Base-by-base conservation (phyloP, 2,329 filamentous ascomycete species). In the Verticillium dahliae region DNA sequence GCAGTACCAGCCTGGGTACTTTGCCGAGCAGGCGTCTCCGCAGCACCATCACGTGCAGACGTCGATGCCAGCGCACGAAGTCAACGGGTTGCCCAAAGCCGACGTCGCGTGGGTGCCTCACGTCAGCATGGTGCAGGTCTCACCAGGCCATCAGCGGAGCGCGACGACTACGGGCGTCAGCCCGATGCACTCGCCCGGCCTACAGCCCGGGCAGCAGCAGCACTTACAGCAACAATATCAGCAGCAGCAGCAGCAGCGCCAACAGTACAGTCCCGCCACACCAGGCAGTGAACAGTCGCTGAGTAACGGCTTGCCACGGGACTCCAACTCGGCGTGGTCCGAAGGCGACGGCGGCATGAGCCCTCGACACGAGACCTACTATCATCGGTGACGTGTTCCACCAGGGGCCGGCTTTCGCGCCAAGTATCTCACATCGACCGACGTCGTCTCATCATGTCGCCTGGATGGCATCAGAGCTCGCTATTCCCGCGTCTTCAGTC, bases 31-130 rank as follows among this genome's bases (percentile, higher is more conserved):
- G n/a, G 6, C 45, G 11, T 18, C 67, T 73, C 54, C 70, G 70
- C 52, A 72, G 71, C 56, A 50, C 4, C 52, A 72, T 71, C 55
- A 50, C 9, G 18, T 45, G 35, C 35, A 37, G 39, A 45, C 13
- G 45, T 18, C 22, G 13, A 50, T 50, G 45, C 45, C n/a, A 9
- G n/a, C 45, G 9, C 45, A 50, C 10, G 45, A 50, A 18, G 18
- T 50, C 18, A 50, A 27, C 18, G 45, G 45, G n/a, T 10, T 27
- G 6, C 45, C 45, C 45, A 50, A 50, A 50, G 45, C 45, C 45
- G 45, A 50, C n/a, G 10, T 18, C 4, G 57, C 72, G 14, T 74
- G 73, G 73, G 59, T 70, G 60, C 71, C 71, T 15, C 72, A 74
- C 56, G 72, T 73, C 56, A 72, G 71, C 60, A 70, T 71, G 65